These are phyloP conservation scores for Pseudogymnoascus sp. DNA, from an alignment of 2,329 filamentous ascomycete species.

Conservation along the genomic window DNA sequence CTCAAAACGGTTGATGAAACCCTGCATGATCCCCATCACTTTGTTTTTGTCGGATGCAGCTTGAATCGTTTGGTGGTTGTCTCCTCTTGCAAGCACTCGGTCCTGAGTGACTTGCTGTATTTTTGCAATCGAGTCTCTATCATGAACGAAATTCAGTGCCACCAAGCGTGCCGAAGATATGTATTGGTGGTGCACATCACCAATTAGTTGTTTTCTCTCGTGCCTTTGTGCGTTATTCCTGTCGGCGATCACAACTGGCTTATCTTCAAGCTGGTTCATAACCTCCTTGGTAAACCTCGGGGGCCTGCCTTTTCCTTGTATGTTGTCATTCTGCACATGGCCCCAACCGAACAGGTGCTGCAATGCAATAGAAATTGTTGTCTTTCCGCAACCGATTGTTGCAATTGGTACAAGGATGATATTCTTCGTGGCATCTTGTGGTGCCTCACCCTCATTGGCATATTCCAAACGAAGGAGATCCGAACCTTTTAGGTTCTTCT, in stretches of 20 bases:
- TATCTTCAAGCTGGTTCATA: constrained; percentile 53
- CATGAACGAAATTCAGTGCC: constrained; percentile 82
- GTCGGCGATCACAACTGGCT: constrained; percentile 77
- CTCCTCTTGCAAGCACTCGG: constrained; percentile 75
- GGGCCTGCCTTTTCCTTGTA: constrained; percentile 69
- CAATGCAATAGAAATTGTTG: constrained; percentile 77
- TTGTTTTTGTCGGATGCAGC: constrained; percentile 66
- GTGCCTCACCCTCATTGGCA: constrained; percentile 40
- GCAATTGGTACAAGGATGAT: constrained; percentile 85
- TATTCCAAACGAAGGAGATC: constrained; percentile 77
- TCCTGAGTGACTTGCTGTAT: constrained; percentile 69
- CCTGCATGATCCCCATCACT: constrained; percentile 87
- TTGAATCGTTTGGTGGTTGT: constrained; percentile 97
- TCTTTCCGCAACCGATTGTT: constrained; percentile 95
- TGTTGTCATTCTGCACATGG: constrained; percentile 95
- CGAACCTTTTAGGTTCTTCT: constrained; percentile 75
- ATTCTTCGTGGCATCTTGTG: constrained; percentile 53
- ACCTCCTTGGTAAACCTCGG: constrained; percentile 69
- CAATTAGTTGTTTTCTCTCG: constrained; percentile 81
- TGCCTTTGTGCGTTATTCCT: constrained; percentile 87
- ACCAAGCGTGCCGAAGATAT: constrained; percentile 64
- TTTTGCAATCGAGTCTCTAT: constrained; percentile 55
- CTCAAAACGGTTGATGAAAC: constrained; percentile 82
- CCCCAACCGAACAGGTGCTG: constrained; percentile 82
- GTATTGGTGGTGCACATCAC: constrained; percentile 58